Evolutionary conservation across 2,329 filamentous ascomycete species (phyloP).

Genomic region (Aspergillus texensis): DNA sequence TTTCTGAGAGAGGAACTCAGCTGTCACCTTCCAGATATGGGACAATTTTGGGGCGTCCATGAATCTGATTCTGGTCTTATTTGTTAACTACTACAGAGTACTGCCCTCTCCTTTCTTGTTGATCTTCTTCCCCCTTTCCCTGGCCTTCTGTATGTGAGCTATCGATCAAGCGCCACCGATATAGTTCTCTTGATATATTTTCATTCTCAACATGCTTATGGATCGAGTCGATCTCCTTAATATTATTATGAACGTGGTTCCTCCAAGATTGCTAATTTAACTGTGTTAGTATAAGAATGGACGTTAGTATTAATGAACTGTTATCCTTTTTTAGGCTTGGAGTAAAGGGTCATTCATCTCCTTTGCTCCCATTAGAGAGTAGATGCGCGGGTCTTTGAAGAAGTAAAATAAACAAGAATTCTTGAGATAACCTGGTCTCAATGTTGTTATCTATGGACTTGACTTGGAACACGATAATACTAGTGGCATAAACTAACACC

Average conservation of each 20-base stretch:
- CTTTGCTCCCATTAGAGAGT: background rate
- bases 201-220: background rate
- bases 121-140: background rate
- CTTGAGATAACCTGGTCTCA: background rate
- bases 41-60: background rate
- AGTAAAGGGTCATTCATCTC: background rate
- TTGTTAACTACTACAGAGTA: background rate
- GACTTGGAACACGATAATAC: no score
- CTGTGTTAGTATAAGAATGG: background rate
- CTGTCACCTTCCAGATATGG: slow-evolving; percentile 16
- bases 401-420: background rate
- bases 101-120: background rate
- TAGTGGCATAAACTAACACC: background rate
- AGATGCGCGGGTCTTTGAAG: background rate
- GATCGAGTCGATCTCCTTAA: slow-evolving; percentile 12
- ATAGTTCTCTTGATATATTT: background rate
- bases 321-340: background rate
- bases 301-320: background rate
- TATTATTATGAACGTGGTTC: background rate
- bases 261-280: slow-evolving; percentile 1
- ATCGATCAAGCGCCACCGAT: background rate
- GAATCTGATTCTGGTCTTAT: background rate
- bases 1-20: slow-evolving; percentile 14
- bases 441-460: background rate
- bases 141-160: background rate